phyloP scores from a whole-genome alignment of 352 stramenopile species.

The Blastocystis sp. region DNA sequence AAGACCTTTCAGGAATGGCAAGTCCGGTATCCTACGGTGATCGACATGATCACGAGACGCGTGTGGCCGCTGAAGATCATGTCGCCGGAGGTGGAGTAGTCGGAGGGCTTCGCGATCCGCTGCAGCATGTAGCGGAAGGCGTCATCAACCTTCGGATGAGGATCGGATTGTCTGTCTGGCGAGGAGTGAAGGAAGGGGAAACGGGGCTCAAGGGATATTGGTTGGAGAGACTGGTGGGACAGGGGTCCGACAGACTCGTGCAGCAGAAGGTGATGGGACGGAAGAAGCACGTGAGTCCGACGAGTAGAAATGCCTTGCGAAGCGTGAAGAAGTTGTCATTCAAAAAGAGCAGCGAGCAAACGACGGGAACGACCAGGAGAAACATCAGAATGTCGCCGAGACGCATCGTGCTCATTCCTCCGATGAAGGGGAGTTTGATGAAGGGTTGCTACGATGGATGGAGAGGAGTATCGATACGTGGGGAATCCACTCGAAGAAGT shows the following conservation, averaged over 20 bases:
- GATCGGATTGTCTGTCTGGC: not conserved
- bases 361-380: not conserved
- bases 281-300: constrained; percentile 7
- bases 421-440: constrained; percentile 1
- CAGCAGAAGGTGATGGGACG: constrained; percentile 28
- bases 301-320: not conserved
- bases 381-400: not conserved
- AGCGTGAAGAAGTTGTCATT: constrained; percentile 31
- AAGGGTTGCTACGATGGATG: not conserved
- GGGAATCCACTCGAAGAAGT: not conserved
- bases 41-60: not conserved
- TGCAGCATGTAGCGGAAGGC: not conserved
- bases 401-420: not conserved
- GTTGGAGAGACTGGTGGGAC: not conserved
- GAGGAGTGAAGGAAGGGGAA: not conserved
- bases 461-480: not conserved
- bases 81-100: not conserved
- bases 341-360: not conserved
- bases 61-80: constrained; percentile 47
- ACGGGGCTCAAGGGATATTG: not conserved
- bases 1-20: not conserved
- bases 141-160: not conserved
- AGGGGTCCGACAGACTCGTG: constrained; percentile 19
- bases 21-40: not conserved
- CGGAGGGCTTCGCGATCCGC: not conserved